Conservation (phyloP, 305 asterid species). For the Salvia sclarea region DNA sequence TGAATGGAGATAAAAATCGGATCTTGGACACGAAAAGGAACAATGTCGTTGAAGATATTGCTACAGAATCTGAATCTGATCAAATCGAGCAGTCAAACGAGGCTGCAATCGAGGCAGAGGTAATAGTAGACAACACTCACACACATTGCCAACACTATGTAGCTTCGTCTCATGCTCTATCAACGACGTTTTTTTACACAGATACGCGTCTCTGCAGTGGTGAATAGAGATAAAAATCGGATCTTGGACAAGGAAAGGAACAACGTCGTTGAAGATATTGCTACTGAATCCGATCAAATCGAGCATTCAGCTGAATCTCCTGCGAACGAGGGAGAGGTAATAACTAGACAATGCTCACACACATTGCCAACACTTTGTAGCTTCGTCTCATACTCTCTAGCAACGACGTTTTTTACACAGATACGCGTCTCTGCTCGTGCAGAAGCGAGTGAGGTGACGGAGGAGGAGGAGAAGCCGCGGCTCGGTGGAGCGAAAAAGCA, state of each 20-base stretch:
- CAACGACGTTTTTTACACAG: slow-evolving; percentile 34
- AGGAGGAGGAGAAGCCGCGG: slow-evolving; percentile 27
- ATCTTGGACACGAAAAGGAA: too few species aligned
- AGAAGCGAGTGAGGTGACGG: slow-evolving; percentile 34
- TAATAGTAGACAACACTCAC: too few species aligned
- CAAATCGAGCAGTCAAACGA: not conserved
- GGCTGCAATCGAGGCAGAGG: too few species aligned
- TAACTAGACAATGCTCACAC: slow-evolving; percentile 24
- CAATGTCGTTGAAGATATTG: not conserved
- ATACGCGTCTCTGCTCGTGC: slow-evolving; percentile 22
- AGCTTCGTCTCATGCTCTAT: too few species aligned
- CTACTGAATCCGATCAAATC: slow-evolving; percentile 24
- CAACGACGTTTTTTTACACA: too few species aligned
- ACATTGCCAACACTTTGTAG: not conserved
- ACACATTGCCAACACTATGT: too few species aligned
- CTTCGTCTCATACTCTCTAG: slow-evolving; percentile 24
- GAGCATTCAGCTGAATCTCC: too few species aligned
- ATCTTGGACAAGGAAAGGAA: too few species aligned
- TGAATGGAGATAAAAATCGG: too few species aligned
- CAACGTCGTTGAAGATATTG: slow-evolving; percentile 5
- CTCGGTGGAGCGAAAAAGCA: slow-evolving; percentile 1
- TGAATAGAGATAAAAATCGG: too few species aligned
- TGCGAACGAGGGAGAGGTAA: slow-evolving; percentile 54
- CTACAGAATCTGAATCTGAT: not conserved
- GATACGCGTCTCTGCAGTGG: too few species aligned